phyloP scores from a whole-genome alignment of 352 stramenopile species.

The Plasmopara halstedii region DNA sequence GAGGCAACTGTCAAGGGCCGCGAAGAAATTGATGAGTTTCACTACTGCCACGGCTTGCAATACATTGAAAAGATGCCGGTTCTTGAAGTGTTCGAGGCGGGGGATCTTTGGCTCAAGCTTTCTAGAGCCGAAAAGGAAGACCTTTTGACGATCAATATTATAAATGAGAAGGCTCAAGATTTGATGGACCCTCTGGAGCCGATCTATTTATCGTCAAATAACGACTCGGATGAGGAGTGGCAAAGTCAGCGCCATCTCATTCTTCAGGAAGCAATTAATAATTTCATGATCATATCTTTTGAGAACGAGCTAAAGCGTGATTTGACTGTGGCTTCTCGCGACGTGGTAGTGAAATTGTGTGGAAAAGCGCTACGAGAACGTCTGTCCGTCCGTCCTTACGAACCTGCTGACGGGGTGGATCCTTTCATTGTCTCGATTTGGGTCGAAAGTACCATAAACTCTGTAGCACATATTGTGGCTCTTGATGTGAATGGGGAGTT shows the following conservation, averaged over 20 bases:
- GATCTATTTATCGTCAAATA: slow-evolving; percentile 51
- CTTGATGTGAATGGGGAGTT: slow-evolving; percentile 82
- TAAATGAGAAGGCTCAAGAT: slow-evolving; percentile 77
- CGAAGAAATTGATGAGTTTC: slow-evolving; percentile 86
- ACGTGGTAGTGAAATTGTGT: slow-evolving; percentile 73
- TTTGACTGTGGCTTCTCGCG: slow-evolving; percentile 56
- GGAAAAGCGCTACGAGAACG: slow-evolving; percentile 56
- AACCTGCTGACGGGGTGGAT: slow-evolving; percentile 66
- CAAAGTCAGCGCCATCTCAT: slow-evolving; percentile 77
- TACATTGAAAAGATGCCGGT: slow-evolving; percentile 83
- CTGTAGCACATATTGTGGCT: slow-evolving; percentile 78
- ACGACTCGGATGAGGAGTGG: slow-evolving; percentile 73
- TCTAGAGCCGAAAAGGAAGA: slow-evolving; percentile 81
- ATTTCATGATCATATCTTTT: slow-evolving; percentile 80
- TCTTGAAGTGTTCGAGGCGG: slow-evolving; percentile 63
- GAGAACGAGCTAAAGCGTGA: slow-evolving; percentile 82
- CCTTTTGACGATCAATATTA: slow-evolving; percentile 61
- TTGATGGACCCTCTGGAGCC: slow-evolving; percentile 75
- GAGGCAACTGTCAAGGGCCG: slow-evolving; percentile 72
- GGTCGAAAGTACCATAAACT: slow-evolving; percentile 71
- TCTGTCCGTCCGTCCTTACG: slow-evolving; percentile 68
- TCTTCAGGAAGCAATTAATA: slow-evolving; percentile 76
- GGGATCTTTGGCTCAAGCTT: slow-evolving; percentile 73
- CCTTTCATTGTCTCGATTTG: slow-evolving; percentile 84
- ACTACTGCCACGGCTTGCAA: slow-evolving; percentile 81